These are phyloP conservation scores for Pelargonium fulgidum DNA, from an alignment of 441 rosid species.

Conservation along the genomic window DNA sequence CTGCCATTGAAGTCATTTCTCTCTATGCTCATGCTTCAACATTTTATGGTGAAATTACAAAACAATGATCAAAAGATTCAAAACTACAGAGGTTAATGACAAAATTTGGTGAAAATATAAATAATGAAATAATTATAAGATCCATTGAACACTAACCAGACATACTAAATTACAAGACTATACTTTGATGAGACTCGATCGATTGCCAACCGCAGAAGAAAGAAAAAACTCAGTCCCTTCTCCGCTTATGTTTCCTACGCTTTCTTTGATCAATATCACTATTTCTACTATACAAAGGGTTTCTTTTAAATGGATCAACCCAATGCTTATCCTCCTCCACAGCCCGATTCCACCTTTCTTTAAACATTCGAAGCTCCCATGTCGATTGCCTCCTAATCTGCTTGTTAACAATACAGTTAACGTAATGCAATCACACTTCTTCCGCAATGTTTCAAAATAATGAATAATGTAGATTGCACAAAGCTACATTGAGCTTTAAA, in stretches of 20 bases:
- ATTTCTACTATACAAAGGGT: not conserved
- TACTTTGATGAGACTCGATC: no score
- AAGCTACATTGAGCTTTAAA: no score
- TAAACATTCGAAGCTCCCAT: constrained; percentile 63
- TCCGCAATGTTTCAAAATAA: not conserved
- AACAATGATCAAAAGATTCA: no score
- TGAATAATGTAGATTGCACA: not conserved
- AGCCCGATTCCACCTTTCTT: constrained; percentile 69
- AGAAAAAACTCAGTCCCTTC: not conserved
- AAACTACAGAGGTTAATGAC: no score
- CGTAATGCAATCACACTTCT: not conserved
- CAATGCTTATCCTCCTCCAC: constrained; percentile 54
- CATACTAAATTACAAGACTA: no score
- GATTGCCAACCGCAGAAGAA: no score
- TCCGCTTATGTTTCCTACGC: not conserved
- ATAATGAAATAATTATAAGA: no score
- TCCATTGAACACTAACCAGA: no score
- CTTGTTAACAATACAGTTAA: not conserved
- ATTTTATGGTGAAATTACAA: no score
- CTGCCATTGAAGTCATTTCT: no score
- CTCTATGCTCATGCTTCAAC: no score
- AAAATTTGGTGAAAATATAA: no score
- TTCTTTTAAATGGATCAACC: constrained; percentile 56
- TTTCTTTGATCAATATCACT: not conserved
- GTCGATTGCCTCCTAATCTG: constrained; percentile 89